phyloP scores from a whole-genome alignment of 1,284 basidiomycete species.

The Tranzscheliella williamsii region DNA sequence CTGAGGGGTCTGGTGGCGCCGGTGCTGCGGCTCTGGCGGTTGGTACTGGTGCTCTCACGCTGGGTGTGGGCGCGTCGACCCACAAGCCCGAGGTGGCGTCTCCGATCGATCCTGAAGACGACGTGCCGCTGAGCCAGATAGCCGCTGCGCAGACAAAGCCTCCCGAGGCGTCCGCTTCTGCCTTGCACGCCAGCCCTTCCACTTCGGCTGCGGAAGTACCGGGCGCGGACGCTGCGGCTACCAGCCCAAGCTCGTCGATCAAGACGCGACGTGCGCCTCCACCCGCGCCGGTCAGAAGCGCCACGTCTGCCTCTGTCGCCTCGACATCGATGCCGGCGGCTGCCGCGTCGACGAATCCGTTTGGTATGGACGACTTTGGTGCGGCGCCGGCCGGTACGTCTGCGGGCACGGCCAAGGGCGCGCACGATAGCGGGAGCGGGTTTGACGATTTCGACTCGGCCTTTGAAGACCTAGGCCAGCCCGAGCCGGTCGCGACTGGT shows the following conservation, averaged over 20 bases:
- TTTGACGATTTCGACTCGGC: slow-evolving; percentile 60
- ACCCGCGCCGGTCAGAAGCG: slow-evolving; percentile 42
- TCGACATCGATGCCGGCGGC: slow-evolving; percentile 4
- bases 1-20: neutral
- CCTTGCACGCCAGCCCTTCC: neutral
- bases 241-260: slow-evolving; percentile 29
- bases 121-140: slow-evolving; percentile 38
- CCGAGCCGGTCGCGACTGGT: slow-evolving; percentile 19
- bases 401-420: slow-evolving; percentile 1
- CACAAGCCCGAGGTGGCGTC: neutral
- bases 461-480: slow-evolving; percentile 54
- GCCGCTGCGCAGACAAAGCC: slow-evolving; percentile 4
- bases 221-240: slow-evolving; percentile 1
- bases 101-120: slow-evolving; percentile 21
- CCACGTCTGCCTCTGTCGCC: slow-evolving; percentile 19
- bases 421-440: slow-evolving; percentile 21
- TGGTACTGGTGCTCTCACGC: slow-evolving; percentile 23
- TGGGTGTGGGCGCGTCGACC: slow-evolving; percentile 5
- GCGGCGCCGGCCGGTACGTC: neutral
- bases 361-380: slow-evolving; percentile 35
- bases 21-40: slow-evolving; percentile 17
- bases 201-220: too few species aligned
- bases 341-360: slow-evolving; percentile 15
- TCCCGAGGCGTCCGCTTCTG: neutral
- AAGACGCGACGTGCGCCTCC: slow-evolving; percentile 52